These are phyloP conservation scores for Fusarium albidum DNA, from an alignment of 2,329 filamentous ascomycete genomes.

Conservation along the genomic window DNA sequence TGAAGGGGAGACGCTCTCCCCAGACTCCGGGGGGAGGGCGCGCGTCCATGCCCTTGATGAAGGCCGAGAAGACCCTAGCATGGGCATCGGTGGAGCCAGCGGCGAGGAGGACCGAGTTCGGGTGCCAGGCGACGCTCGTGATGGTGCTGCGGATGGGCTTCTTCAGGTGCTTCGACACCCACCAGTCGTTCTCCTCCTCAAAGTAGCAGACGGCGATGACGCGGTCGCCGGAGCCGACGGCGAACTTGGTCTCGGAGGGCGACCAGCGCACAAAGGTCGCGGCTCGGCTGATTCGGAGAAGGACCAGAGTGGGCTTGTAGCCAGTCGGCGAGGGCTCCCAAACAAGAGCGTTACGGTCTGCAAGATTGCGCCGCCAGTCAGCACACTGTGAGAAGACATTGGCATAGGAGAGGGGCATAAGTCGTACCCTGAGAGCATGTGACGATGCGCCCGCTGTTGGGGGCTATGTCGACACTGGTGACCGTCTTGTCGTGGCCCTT, in stretches of 20 bases:
- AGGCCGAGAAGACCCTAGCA: conserved; percentile 91
- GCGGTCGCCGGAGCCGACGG: conserved; percentile 93
- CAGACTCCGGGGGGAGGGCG: conserved; percentile 87
- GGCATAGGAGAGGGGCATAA: conserved; percentile 5
- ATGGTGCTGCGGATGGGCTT: conserved; percentile 98
- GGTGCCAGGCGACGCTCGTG: conserved; percentile 94
- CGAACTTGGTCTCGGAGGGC: conserved; percentile 95
- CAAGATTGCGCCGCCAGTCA: conserved; percentile 7
- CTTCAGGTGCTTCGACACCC: conserved; percentile 99
- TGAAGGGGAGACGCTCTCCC: conserved; percentile 96
- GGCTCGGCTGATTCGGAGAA: conserved; percentile 95
- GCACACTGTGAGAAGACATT: neutral
- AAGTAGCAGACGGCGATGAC: conserved; percentile 99
- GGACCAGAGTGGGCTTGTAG: conserved; percentile 96
- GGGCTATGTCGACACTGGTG: conserved; percentile 95
- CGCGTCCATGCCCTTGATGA: conserved; percentile 93
- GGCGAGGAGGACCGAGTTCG: conserved; percentile 93
- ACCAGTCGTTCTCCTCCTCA: conserved; percentile 99
- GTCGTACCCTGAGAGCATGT: conserved; percentile 94
- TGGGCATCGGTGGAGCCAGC: conserved; percentile 98
- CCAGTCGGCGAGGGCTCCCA: conserved; percentile 94
- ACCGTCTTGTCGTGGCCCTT: conserved; percentile 98
- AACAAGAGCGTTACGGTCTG: conserved; percentile 96
- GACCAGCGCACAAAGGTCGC: conserved; percentile 98
- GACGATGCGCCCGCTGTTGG: conserved; percentile 89